These are phyloP conservation scores for Venturiaceae sp. DNA, from an alignment of 2,329 filamentous ascomycete species.

Conservation along the genomic window DNA sequence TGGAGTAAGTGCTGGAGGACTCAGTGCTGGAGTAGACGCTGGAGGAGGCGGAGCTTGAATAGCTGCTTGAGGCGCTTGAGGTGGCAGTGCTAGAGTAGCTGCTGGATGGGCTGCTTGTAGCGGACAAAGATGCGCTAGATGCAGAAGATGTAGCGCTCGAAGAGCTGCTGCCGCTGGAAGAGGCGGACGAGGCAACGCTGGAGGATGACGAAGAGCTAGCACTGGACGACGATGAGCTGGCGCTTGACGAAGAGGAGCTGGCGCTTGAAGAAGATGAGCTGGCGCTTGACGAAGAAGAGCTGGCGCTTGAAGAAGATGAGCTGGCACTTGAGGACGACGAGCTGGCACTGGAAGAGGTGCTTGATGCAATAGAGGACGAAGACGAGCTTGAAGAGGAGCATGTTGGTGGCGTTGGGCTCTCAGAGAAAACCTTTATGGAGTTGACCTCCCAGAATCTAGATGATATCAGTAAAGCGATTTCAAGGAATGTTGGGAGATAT, in stretches of 20 bases:
- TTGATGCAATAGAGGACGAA: background rate
- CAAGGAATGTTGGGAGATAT: background rate
- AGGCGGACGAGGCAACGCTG: background rate
- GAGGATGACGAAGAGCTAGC: background rate
- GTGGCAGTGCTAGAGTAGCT: background rate
- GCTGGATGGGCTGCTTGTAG: background rate
- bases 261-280: background rate
- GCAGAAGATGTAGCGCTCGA: background rate
- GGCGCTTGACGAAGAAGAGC: background rate
- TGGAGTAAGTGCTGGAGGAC: background rate
- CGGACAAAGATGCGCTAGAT: background rate
- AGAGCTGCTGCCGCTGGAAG: background rate
- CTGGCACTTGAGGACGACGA: background rate
- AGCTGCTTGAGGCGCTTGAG: background rate
- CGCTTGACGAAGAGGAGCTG: background rate
- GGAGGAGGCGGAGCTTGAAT: background rate
- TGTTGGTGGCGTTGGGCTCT: conserved; percentile 23
- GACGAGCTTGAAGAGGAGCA: conserved; percentile 22
- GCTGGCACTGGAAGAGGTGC: background rate
- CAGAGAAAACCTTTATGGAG: conserved; percentile 25
- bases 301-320: background rate
- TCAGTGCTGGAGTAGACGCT: background rate
- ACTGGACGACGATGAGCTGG: background rate
- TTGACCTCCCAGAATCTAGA: conserved; percentile 30
- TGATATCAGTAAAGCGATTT: background rate